Conservation (phyloP, 1,284 basidiomycete species). For the Golubevia sp. region DNA sequence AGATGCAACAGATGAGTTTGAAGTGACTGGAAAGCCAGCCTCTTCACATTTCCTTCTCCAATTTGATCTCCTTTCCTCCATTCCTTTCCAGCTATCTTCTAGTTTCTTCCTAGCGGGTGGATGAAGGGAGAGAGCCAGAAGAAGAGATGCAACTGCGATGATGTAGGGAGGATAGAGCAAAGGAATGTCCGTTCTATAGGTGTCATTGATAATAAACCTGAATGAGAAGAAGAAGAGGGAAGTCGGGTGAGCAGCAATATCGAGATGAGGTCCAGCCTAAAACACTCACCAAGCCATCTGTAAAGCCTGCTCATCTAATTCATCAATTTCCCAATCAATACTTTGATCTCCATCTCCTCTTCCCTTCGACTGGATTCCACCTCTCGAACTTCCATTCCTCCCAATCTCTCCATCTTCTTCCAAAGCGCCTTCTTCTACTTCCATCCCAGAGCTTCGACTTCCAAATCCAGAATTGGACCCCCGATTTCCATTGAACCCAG, state of each 20-base stretch:
- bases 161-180: conserved; percentile 54
- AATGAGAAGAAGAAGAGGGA: not conserved
- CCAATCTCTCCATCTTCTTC: not conserved
- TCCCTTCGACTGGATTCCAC: not conserved
- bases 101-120: conserved; percentile 19
- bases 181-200: conserved; percentile 38
- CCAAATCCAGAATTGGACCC: not conserved
- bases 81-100: conserved; percentile 7
- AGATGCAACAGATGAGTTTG: not conserved
- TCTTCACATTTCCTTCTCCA: conserved; percentile 2
- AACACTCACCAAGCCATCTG: conserved; percentile 35
- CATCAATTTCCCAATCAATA: conserved; percentile 7
- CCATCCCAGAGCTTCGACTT: not conserved
- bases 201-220: conserved; percentile 52
- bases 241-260: not conserved
- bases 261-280: not conserved
- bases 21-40: not conserved
- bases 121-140: conserved; percentile 35
- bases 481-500: not conserved
- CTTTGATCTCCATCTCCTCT: conserved; percentile 1
- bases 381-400: not conserved
- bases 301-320: conserved; percentile 40
- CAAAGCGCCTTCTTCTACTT: not conserved
- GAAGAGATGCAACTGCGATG: conserved; percentile 45
- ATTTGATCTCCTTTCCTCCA: conserved; percentile 4